These are phyloP conservation scores for Delphinella strobiligena DNA, from an alignment of 2,329 filamentous ascomycete species.

Conservation along the genomic window DNA sequence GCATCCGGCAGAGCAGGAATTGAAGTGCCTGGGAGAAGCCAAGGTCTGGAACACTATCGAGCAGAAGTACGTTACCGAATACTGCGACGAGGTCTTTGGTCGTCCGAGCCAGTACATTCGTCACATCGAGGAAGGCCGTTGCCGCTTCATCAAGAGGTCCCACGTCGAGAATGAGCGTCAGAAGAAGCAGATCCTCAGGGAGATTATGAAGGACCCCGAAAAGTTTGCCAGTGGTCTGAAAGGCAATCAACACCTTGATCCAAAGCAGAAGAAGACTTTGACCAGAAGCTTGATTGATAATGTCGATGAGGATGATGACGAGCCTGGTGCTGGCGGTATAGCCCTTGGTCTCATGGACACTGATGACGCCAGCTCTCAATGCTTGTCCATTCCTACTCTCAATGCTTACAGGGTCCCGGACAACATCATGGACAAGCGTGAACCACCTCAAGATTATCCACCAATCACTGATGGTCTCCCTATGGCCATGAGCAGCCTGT, in stretches of 20 bases:
- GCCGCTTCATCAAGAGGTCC: conserved; percentile 27
- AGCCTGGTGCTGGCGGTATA: too few species aligned
- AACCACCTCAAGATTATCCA: too few species aligned
- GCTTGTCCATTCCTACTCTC: too few species aligned
- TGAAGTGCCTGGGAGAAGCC: conserved; percentile 22
- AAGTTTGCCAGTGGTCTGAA: conserved; percentile 10
- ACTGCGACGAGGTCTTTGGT: conserved; percentile 35
- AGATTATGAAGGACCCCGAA: conserved; percentile 19
- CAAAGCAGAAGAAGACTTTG: conserved; percentile 1
- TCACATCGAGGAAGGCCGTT: conserved; percentile 44
- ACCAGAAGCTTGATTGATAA: too few species aligned
- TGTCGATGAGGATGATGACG: too few species aligned
- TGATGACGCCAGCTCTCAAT: too few species aligned
- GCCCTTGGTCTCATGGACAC: too few species aligned
- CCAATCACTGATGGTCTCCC: too few species aligned
- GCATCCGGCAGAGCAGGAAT: conserved; percentile 37
- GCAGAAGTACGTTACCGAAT: conserved; percentile 9
- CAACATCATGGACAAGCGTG: too few species aligned
- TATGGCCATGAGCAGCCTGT: too few species aligned
- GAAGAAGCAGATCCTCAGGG: conserved; percentile 36
- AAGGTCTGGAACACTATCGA: not conserved
- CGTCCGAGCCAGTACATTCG: conserved; percentile 37
- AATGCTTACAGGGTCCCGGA: too few species aligned
- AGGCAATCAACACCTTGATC: not conserved
- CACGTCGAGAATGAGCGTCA: conserved; percentile 38